A percentile compares a stretch with the other conserved stretches of the same genome.
Evolutionary conservation across 306 rosid species (phyloP).

Genomic region (Ormosia emarginata): DNA sequence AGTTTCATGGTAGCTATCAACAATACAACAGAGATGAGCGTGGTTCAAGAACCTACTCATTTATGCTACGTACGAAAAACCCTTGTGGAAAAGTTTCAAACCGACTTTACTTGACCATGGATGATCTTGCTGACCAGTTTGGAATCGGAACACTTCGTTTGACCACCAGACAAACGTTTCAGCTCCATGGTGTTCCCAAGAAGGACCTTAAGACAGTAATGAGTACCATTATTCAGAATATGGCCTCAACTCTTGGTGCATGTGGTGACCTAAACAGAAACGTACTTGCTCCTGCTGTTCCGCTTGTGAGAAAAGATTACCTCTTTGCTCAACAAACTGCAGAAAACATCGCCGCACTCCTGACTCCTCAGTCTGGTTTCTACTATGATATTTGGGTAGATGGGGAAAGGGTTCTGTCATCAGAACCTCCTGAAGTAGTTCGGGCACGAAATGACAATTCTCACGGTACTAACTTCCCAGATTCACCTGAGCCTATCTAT

Average conservation of each 20-base stretch:
- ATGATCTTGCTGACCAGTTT: slow-evolving; percentile 97
- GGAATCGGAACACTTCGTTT: slow-evolving; percentile 96
- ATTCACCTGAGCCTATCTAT: slow-evolving; percentile 93
- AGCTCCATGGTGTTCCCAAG: slow-evolving; percentile 95
- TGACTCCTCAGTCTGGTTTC: slow-evolving; percentile 96
- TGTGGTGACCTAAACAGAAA: slow-evolving; percentile 96
- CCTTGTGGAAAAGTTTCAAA: slow-evolving; percentile 94
- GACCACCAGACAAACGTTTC: slow-evolving; percentile 95
- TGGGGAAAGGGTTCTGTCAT: slow-evolving; percentile 76
- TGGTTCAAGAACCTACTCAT: slow-evolving; percentile 74
- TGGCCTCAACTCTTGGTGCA: slow-evolving; percentile 97
- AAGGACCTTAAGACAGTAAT: slow-evolving; percentile 87
- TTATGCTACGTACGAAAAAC: slow-evolving; percentile 96
- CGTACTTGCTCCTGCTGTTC: slow-evolving; percentile 99
- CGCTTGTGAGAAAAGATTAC: slow-evolving; percentile 74
- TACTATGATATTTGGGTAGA: slow-evolving; percentile 98
- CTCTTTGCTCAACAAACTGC: slow-evolving; percentile 93
- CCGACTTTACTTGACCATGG: slow-evolving; percentile 91
- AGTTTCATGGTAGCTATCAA: slow-evolving; percentile 97
- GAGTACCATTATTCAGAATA: slow-evolving; percentile 69
- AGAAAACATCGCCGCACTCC: slow-evolving; percentile 78
- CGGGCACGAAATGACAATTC: slow-evolving; percentile 89
- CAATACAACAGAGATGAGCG: slow-evolving; percentile 94
- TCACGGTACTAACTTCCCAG: slow-evolving; percentile 83
- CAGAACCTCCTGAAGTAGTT: slow-evolving; percentile 81